phyloP scores from a whole-genome alignment of 495 filamentous ascomycete species.

The Penicillium desertorum region DNA sequence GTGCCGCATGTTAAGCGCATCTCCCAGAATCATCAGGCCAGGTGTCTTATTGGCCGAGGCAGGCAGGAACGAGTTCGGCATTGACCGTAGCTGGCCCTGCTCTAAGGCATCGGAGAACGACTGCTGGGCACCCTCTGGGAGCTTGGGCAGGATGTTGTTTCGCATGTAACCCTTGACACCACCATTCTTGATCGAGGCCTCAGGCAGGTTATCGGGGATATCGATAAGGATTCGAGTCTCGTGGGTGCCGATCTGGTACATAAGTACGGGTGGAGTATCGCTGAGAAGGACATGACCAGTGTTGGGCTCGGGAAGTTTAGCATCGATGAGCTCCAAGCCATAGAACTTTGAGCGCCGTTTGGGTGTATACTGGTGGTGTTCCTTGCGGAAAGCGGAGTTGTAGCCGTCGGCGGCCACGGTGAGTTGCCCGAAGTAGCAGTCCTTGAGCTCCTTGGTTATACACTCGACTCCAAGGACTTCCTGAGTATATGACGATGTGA shows the following conservation, averaged over 20 bases:
- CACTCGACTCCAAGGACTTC: slow-evolving; percentile 76
- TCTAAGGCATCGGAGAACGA: slow-evolving; percentile 75
- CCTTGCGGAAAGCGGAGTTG: slow-evolving; percentile 86
- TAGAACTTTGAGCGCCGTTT: slow-evolving; percentile 80
- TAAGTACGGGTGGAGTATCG: slow-evolving; percentile 71
- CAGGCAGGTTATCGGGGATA: slow-evolving; percentile 76
- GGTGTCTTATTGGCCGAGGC: slow-evolving; percentile 66
- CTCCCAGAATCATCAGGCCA: slow-evolving; percentile 80
- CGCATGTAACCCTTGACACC: slow-evolving; percentile 79
- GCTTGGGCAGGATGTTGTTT: slow-evolving; percentile 71
- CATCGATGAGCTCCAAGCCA: slow-evolving; percentile 88
- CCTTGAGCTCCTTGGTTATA: slow-evolving; percentile 56
- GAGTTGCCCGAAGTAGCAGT: slow-evolving; percentile 79
- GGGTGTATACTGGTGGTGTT: slow-evolving; percentile 66
- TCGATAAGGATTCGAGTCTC: slow-evolving; percentile 91
- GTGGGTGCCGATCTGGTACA: slow-evolving; percentile 96
- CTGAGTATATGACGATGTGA: slow-evolving; percentile 56
- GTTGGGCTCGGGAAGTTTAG: slow-evolving; percentile 65
- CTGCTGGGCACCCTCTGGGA: slow-evolving; percentile 71
- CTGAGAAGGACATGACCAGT: slow-evolving; percentile 89
- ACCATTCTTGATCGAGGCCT: slow-evolving; percentile 66
- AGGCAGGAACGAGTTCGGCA: slow-evolving; percentile 94
- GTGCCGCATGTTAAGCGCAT: slow-evolving; percentile 97
- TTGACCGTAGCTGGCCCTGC: slow-evolving; percentile 67
- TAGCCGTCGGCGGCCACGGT: slow-evolving; percentile 94